Percentiles rank a stretch among this genome's conserved stretches.
These are phyloP conservation scores for Gigaspora rosea DNA, from an alignment of 192 early-diverging fungal genomes.

Conservation along the genomic window DNA sequence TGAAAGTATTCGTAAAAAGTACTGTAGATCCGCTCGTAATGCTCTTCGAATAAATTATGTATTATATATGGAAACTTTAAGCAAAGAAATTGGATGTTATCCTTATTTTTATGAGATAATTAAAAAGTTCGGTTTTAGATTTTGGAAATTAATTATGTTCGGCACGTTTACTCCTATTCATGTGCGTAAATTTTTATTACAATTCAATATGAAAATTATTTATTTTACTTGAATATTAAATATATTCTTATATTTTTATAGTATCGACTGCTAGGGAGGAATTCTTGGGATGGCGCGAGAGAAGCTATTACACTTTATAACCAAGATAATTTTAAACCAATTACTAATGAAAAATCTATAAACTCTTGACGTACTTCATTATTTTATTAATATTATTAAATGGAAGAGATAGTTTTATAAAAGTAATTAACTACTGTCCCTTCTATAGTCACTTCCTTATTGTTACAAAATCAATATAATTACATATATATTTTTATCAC, in stretches of 20 bases:
- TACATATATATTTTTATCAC: too few relatives aligned
- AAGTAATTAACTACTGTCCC: too few relatives aligned
- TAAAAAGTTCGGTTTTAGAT: background rate
- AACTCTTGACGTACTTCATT: too few relatives aligned
- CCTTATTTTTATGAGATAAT: background rate
- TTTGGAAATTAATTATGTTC: background rate
- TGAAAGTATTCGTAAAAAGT: background rate
- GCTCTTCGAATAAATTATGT: background rate
- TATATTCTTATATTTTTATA: background rate
- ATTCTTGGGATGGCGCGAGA: background rate
- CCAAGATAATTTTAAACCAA: background rate
- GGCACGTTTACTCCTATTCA: background rate
- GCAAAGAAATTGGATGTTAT: background rate
- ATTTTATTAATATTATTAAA: too few relatives aligned
- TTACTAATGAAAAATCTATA: too few relatives aligned
- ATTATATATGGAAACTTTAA: background rate
- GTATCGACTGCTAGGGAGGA: background rate
- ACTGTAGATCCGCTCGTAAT: background rate
- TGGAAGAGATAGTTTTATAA: too few relatives aligned
- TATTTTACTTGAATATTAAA: background rate
- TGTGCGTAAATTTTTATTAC: too few relatives aligned
- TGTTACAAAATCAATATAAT: too few relatives aligned
- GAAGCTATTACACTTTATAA: too few relatives aligned
- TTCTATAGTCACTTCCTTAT: too few relatives aligned
- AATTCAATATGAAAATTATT: background rate